Evolutionary conservation across 257 asterid genomes (phyloP).

Genomic region (Oldenlandia corymbosa): DNA sequence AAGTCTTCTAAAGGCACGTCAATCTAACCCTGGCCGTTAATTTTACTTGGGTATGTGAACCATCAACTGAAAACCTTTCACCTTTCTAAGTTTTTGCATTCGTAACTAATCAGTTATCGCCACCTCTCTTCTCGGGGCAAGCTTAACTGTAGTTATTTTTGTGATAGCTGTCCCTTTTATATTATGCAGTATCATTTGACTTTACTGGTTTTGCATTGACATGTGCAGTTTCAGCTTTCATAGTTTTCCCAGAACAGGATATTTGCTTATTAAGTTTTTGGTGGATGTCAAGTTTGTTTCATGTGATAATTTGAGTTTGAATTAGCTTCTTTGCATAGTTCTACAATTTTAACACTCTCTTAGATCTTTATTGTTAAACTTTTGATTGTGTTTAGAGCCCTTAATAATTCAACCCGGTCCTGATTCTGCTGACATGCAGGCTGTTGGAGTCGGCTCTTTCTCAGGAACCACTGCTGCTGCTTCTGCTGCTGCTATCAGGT

Average conservation of each 20-base stretch:
- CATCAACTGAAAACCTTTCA: slow-evolving; percentile 1
- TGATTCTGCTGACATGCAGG: slow-evolving; percentile 43
- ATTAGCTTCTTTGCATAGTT: not conserved
- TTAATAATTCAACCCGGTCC: slow-evolving; percentile 5
- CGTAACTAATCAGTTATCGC: not conserved
- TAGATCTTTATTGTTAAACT: not conserved
- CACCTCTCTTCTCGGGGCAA: not conserved
- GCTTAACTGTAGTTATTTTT: not conserved
- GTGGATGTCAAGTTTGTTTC: not conserved
- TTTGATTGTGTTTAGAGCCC: not conserved
- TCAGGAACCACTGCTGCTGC: slow-evolving; percentile 94
- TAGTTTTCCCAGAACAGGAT: not conserved
- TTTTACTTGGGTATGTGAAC: slow-evolving; percentile 29
- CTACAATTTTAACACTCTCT: not conserved
- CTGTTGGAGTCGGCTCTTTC: slow-evolving; percentile 90
- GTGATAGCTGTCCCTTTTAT: not conserved
- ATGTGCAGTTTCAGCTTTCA: not conserved
- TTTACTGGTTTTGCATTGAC: not conserved
- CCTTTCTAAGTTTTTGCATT: not conserved
- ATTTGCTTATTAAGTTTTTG: not conserved
- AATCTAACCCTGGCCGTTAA: slow-evolving; percentile 35
- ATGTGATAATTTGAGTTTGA: not conserved
- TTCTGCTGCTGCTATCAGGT: slow-evolving; percentile 97
- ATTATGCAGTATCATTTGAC: not conserved
- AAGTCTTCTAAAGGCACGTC: slow-evolving; percentile 88